phyloP scores from a whole-genome alignment of 2,329 filamentous ascomycete genomes.

The Colletotrichum chrysophilum region DNA sequence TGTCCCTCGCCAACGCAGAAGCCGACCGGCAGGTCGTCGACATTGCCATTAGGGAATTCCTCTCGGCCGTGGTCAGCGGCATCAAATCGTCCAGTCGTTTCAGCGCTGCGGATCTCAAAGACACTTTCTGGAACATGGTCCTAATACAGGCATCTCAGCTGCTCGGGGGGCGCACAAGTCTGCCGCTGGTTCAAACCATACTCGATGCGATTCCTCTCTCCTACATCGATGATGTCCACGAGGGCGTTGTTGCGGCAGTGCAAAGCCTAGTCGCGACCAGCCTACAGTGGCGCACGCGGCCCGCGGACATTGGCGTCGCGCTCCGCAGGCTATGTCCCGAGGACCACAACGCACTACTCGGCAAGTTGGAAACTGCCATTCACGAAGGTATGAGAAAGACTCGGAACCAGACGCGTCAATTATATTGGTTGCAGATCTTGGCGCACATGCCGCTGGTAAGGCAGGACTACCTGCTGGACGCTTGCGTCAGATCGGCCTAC shows the following conservation, averaged over 20 bases:
- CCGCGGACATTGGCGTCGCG: constrained; percentile 14
- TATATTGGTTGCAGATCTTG: constrained; percentile 23
- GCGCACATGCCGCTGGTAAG: constrained; percentile 22
- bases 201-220: neutral
- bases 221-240: neutral
- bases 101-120: neutral
- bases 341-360: neutral
- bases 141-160: constrained; percentile 4
- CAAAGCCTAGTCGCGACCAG: constrained; percentile 2
- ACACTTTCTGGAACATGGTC: constrained; percentile 2
- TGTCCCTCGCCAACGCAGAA: neutral
- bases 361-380: neutral
- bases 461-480: constrained; percentile 21
- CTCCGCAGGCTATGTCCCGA: neutral
- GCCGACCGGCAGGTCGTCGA: neutral
- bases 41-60: neutral
- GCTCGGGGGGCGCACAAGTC: neutral
- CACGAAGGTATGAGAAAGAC: neutral
- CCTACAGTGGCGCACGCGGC: neutral
- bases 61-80: constrained; percentile 21
- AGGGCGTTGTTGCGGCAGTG: constrained; percentile 13
- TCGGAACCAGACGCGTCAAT: neutral
- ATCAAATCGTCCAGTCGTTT: constrained; percentile 10
- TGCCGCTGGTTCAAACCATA: neutral
- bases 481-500: constrained; percentile 11